Evolutionary conservation across 2,329 filamentous ascomycete species (phyloP).

Genomic region (Diaporthe capsici): DNA sequence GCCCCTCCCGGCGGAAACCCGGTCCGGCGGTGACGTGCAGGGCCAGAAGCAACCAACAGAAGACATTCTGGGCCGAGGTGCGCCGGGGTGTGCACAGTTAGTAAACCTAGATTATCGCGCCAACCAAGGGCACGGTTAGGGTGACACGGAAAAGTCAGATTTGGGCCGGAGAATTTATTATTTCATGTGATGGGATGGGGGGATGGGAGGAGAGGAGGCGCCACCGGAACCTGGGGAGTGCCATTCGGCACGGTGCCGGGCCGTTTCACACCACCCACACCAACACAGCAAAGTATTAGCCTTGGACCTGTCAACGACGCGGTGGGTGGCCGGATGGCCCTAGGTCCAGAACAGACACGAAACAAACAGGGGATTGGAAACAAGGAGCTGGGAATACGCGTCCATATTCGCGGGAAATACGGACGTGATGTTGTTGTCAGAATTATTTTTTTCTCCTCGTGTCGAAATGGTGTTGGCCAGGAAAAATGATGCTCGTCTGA

Average conservation of each 20-base stretch:
- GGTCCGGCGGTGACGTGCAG: constrained; percentile 31
- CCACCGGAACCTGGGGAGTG: constrained; percentile 6
- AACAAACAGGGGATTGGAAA: constrained; percentile 5
- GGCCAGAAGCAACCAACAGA: constrained; percentile 2
- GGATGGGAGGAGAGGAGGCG: neutral
- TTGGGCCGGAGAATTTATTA: constrained; percentile 18
- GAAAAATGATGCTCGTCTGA: constrained; percentile 19
- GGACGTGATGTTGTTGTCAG: constrained; percentile 10
- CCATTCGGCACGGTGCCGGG: constrained; percentile 26
- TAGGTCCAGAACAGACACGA: constrained; percentile 2
- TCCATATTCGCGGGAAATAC: neutral
- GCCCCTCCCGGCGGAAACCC: constrained; percentile 22
- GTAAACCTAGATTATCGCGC: constrained; percentile 1
- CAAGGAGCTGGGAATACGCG: constrained; percentile 10
- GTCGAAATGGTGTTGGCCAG: constrained; percentile 1
- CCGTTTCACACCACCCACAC: constrained; percentile 28
- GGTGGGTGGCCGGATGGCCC: neutral
- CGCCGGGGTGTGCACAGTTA: neutral
- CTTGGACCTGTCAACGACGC: neutral
- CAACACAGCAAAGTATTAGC: neutral
- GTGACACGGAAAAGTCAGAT: constrained; percentile 24
- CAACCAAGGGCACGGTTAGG: constrained; percentile 13
- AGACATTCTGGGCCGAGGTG: neutral
- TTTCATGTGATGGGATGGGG: neutral
- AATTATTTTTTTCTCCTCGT: neutral